These are phyloP conservation scores for Fusarium citri DNA, from an alignment of 2,329 filamentous ascomycete genomes.

Conservation along the genomic window DNA sequence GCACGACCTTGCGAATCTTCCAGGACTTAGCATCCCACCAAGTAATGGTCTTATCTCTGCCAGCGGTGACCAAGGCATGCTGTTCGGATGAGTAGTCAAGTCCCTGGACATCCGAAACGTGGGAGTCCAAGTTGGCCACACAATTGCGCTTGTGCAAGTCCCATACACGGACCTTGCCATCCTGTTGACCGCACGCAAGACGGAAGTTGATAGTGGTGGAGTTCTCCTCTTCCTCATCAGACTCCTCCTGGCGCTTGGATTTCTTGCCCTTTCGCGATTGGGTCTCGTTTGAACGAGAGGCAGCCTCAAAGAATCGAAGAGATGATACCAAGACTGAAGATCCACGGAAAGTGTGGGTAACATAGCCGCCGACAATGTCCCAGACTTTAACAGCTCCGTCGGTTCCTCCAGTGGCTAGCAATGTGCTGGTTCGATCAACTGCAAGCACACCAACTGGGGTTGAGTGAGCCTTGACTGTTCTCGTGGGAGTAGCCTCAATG, in stretches of 20 bases:
- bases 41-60: slow-evolving; percentile 93
- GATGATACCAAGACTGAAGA: slow-evolving; percentile 93
- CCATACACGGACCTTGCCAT: slow-evolving; percentile 92
- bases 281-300: slow-evolving; percentile 55
- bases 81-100: slow-evolving; percentile 83
- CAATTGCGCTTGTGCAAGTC: slow-evolving; percentile 86
- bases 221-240: slow-evolving; percentile 55
- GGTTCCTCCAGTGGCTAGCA: slow-evolving; percentile 91
- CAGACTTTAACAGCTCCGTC: slow-evolving; percentile 96
- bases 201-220: slow-evolving; percentile 72
- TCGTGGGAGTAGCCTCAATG: slow-evolving; percentile 75
- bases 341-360: slow-evolving; percentile 94
- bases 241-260: slow-evolving; percentile 48
- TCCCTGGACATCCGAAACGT: slow-evolving; percentile 92
- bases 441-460: slow-evolving; percentile 90
- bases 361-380: slow-evolving; percentile 90
- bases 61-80: slow-evolving; percentile 82
- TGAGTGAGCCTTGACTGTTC: slow-evolving; percentile 88
- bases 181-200: slow-evolving; percentile 91
- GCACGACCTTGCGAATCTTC: slow-evolving; percentile 83
- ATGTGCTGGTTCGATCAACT: slow-evolving; percentile 86
- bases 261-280: slow-evolving; percentile 53
- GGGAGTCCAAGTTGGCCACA: slow-evolving; percentile 84
- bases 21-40: slow-evolving; percentile 90
- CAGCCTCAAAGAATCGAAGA: slow-evolving; percentile 87